Evolutionary conservation across 169 alveolate genomes (phyloP), one percentile per base, ranked within the genome.

Genomic region (Cryptosporidium sp.): DNA sequence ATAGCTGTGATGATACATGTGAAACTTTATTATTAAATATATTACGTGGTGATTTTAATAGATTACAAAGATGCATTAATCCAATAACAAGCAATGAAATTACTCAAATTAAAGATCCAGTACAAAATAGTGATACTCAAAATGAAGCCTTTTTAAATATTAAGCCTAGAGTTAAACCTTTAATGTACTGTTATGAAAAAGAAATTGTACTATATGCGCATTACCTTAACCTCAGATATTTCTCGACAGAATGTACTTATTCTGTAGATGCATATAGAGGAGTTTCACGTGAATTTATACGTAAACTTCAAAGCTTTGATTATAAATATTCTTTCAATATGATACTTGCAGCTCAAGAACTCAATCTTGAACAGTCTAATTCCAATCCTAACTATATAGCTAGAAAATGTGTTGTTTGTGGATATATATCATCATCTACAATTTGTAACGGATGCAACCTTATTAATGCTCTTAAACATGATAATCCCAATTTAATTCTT

Each of bases 251-350:
- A 93, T 98, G 99, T 67, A 96, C 95, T 16, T 98, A 98, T 91
- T 96, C 99, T 18, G 98, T 98, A 6, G 97, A 97, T 69, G 99
- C 99, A 33, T 98, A 96, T 87, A 94, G 99, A 80, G 99, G 99
- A 9, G 93, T 97, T 93, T 97, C 96, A 52, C 94, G 99, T 71
- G 96, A 95, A 84, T 95, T 98, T 37, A 95, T 97, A 73, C 97
- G 97, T 68, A 96, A 96, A 58, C 85, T 97, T 50, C 98, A 97
- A 94, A 92, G 91, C 16, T 62, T 80, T 29, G 55, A 80, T 35
- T 80, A 37, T 35, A 84, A 70, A 71, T 80, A 84, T 68, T 58
- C 73, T 10, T 52, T 43, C 50, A 61, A 80, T 29, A 51, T 85
- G n/a, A 45, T 71, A 33, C 35, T 59, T 45, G 85, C 85, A 45